Evolutionary conservation across 106 monocot genomes (phyloP).

Genomic region (Phalaenopsis equestris): DNA sequence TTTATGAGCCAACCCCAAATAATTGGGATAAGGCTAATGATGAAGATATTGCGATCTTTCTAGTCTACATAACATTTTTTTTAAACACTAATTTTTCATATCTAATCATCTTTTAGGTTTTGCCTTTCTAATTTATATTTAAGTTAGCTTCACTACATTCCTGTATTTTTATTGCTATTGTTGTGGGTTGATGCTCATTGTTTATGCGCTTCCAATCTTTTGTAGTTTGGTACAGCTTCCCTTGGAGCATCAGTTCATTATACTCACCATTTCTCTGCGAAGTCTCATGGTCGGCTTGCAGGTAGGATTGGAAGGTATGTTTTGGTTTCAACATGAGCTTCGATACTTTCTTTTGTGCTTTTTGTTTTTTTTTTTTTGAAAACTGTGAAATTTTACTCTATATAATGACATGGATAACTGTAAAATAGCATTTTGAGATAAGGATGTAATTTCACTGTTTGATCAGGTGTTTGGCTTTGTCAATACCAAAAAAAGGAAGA

Average conservation of each 20-base stretch:
- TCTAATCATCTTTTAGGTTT: neutral
- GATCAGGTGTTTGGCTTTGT: neutral
- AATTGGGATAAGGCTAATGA: neutral
- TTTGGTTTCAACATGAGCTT: neutral
- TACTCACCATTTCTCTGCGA: slow-evolving; percentile 58
- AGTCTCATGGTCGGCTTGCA: slow-evolving; percentile 83
- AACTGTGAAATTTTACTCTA: neutral
- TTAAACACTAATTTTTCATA: neutral
- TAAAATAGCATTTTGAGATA: neutral
- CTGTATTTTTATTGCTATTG: neutral
- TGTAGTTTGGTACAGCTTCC: slow-evolving; percentile 69
- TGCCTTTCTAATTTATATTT: neutral
- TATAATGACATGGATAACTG: neutral
- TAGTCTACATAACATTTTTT: neutral
- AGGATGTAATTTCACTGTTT: neutral
- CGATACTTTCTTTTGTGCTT: neutral
- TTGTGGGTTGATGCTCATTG: neutral
- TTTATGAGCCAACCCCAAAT: neutral
- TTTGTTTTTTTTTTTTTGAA: neutral
- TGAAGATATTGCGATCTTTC: neutral
- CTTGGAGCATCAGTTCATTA: slow-evolving; percentile 81
- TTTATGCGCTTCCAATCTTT: slow-evolving; percentile 2
- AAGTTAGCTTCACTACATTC: neutral
- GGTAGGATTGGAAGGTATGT: slow-evolving; percentile 82
- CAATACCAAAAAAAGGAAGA: neutral